phyloP scores from a whole-genome alignment of 1,139 yeast genomes.

The Blastobotrys capitulatus region DNA sequence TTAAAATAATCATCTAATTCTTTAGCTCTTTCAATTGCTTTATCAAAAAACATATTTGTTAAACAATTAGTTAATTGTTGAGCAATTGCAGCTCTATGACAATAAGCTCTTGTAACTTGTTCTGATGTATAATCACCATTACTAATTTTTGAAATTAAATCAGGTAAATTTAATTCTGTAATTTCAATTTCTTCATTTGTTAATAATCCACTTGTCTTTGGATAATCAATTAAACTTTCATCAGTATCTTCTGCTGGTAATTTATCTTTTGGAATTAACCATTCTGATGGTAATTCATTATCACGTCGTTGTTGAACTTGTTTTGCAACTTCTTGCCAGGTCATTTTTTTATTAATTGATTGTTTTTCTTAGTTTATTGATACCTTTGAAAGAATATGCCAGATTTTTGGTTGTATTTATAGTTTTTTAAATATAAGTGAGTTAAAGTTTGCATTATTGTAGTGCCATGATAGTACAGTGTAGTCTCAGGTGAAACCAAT shows the following conservation, averaged over 20 bases:
- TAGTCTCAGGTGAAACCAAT: too few relatives aligned
- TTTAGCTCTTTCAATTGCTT: conserved; percentile 46
- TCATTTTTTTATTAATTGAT: background rate
- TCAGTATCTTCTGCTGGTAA: conserved; percentile 4
- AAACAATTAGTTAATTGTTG: conserved; percentile 57
- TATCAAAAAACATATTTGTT: conserved; percentile 52
- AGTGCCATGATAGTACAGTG: too few relatives aligned
- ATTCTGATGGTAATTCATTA: conserved; percentile 9
- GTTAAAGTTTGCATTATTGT: too few relatives aligned
- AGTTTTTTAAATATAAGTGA: too few relatives aligned
- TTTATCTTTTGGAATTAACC: conserved; percentile 9
- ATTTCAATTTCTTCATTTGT: conserved; percentile 10
- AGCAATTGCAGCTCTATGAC: conserved; percentile 46
- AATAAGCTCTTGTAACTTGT: conserved; percentile 19
- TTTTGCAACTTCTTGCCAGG: conserved; percentile 7
- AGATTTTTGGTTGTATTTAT: too few relatives aligned
- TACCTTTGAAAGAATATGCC: too few relatives aligned
- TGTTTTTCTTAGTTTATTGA: background rate
- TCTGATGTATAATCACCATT: conserved; percentile 3
- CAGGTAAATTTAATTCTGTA: conserved; percentile 10
- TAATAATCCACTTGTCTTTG: conserved; percentile 10
- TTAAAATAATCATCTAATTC: conserved; percentile 36
- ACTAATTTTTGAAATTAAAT: background rate
- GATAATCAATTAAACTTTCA: conserved; percentile 7
- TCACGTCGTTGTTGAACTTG: conserved; percentile 11